phyloP scores from a whole-genome alignment of 768 basidiomycete genomes.

The Collybiopsis luxurians region DNA sequence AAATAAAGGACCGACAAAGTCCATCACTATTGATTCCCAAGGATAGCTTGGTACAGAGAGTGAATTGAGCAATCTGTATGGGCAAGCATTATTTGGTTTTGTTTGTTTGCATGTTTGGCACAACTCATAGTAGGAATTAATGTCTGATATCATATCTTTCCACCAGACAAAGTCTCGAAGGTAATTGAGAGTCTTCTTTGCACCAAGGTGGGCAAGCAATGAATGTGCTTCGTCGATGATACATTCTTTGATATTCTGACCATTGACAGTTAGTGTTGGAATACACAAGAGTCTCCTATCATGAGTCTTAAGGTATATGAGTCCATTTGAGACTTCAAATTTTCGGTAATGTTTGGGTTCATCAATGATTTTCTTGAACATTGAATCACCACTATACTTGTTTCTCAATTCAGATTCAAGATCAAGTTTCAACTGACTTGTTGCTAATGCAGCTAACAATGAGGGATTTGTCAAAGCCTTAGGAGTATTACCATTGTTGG shows the following conservation, averaged over 20 bases:
- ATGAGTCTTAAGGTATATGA: conserved; percentile 10
- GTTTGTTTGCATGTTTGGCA: conserved; percentile 5
- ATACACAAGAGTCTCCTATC: conserved; percentile 11
- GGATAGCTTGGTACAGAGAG: conserved; percentile 3
- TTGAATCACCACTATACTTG: conserved; percentile 14
- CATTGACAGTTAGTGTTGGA: conserved; percentile 4
- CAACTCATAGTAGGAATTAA: conserved; percentile 22
- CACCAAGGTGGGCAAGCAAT: conserved; percentile 29
- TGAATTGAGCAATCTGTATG: conserved; percentile 8
- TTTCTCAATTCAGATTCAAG: conserved; percentile 6
- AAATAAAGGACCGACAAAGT: conserved; percentile 18
- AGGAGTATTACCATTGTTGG: neutral
- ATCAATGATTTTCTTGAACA: conserved; percentile 14
- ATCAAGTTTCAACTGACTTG: neutral
- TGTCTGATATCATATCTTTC: conserved; percentile 20
- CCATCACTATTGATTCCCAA: conserved; percentile 16
- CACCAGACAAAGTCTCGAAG: conserved; percentile 17
- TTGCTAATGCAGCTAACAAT: conserved; percentile 2
- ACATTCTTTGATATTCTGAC: conserved; percentile 16
- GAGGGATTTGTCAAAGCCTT: conserved; percentile 3
- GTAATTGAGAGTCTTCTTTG: conserved; percentile 23
- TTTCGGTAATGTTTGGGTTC: conserved; percentile 14
- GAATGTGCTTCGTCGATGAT: conserved; percentile 33
- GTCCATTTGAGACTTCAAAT: conserved; percentile 12
- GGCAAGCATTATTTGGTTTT: conserved; percentile 10